A percentile compares a stretch with the other conserved stretches of the same genome.
Conservation (phyloP, 345 rosid species). For the Excoecaria agallocha region DNA sequence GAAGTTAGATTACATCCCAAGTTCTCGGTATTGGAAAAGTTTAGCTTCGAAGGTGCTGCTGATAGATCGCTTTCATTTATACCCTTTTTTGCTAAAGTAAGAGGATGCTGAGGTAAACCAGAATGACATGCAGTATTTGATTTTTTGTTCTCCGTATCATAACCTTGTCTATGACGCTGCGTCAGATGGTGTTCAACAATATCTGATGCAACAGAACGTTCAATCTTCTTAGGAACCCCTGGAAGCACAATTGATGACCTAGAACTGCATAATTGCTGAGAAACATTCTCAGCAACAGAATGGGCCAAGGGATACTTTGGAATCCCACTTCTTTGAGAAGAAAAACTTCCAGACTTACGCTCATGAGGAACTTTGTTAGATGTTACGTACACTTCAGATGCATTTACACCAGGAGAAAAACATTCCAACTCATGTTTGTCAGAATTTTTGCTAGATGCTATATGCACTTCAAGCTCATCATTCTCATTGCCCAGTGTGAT, state of each 20-base stretch:
- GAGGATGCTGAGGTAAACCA: constrained; percentile 9
- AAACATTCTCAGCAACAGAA: constrained; percentile 5
- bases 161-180: background rate
- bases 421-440: background rate
- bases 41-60: constrained; percentile 16
- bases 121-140: constrained; percentile 1
- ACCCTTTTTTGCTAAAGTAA: constrained; percentile 6
- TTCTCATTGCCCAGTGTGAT: background rate
- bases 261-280: constrained; percentile 1
- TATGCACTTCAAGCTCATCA: background rate
- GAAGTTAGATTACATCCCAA: constrained; percentile 10
- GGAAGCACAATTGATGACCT: constrained; percentile 6
- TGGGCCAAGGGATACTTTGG: background rate
- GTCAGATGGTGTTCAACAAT: constrained; percentile 5
- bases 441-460: background rate
- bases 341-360: constrained; percentile 7
- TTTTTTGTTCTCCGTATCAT: background rate
- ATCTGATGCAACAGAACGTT: constrained; percentile 3
- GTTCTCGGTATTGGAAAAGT: background rate
- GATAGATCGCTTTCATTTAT: constrained; percentile 5
- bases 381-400: background rate
- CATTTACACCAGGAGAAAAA: background rate
- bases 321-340: constrained; percentile 16
- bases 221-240: constrained; percentile 4
- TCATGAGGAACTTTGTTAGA: constrained; percentile 5